phyloP scores from a whole-genome alignment of 306 rosid species.

The Dalbergia cultrata region DNA sequence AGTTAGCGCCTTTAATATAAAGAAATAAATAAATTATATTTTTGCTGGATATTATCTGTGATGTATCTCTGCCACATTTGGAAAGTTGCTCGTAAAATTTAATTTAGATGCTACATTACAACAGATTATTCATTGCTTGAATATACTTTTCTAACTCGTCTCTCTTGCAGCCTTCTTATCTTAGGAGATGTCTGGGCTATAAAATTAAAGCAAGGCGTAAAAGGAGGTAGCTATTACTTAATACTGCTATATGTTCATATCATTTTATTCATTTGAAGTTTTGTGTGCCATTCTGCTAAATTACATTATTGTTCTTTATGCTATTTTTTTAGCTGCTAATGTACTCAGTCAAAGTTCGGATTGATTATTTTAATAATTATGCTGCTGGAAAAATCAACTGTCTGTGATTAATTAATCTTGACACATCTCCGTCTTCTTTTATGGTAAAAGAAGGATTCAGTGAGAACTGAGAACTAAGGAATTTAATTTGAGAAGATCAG shows the following conservation, averaged over 20 bases:
- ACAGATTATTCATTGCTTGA: not conserved
- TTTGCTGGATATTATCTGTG: slow-evolving; percentile 31
- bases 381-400: slow-evolving; percentile 26
- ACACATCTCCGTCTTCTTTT: slow-evolving; percentile 5
- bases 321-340: slow-evolving; percentile 9
- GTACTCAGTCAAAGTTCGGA: slow-evolving; percentile 2
- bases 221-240: slow-evolving; percentile 62
- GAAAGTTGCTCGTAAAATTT: slow-evolving; percentile 22
- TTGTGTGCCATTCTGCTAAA: slow-evolving; percentile 8
- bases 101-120: slow-evolving; percentile 13
- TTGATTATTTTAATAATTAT: slow-evolving; percentile 9
- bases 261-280: slow-evolving; percentile 10
- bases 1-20: slow-evolving; percentile 2
- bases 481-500: slow-evolving; percentile 10
- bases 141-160: slow-evolving; percentile 42
- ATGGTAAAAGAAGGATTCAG: slow-evolving; percentile 9
- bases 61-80: slow-evolving; percentile 21
- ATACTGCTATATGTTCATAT: not conserved
- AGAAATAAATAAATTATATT: slow-evolving; percentile 5
- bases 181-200: slow-evolving; percentile 81
- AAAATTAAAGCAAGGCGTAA: slow-evolving; percentile 76
- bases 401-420: not conserved
- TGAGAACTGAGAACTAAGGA: not conserved
- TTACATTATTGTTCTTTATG: not conserved
- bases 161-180: slow-evolving; percentile 85